phyloP scores from a whole-genome alignment of 805 yeast genomes.

The Pichia pseudocactophila region DNA sequence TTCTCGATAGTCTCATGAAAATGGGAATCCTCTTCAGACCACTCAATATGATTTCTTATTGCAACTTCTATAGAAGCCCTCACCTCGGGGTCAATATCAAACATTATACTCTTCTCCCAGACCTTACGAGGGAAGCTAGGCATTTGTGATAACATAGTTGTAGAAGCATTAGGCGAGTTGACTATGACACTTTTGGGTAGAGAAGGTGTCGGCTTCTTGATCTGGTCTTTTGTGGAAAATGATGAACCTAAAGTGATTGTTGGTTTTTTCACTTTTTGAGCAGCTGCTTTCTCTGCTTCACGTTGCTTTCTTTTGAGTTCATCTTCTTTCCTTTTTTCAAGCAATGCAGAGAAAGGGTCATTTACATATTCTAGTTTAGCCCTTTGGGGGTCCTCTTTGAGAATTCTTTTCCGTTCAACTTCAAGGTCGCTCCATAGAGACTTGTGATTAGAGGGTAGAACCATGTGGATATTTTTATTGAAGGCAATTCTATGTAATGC shows the following conservation, averaged over 20 bases:
- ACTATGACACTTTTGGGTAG: background rate
- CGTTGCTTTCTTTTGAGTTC: constrained; percentile 39
- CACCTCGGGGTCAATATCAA: constrained; percentile 58
- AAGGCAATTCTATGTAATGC: constrained; percentile 73
- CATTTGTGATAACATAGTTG: background rate
- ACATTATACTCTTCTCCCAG: constrained; percentile 63
- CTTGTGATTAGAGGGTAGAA: constrained; percentile 75
- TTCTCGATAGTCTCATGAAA: constrained; percentile 4
- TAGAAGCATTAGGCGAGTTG: background rate
- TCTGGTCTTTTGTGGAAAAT: no score
- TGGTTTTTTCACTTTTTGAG: constrained; percentile 41
- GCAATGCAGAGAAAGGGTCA: constrained; percentile 66
- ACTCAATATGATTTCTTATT: constrained; percentile 46
- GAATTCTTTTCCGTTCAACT: constrained; percentile 41
- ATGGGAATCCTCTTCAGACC: constrained; percentile 31
- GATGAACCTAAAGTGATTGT: constrained; percentile 31
- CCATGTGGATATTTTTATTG: constrained; percentile 77
- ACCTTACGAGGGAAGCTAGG: constrained; percentile 40
- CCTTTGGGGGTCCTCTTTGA: constrained; percentile 35
- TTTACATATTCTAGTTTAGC: constrained; percentile 49
- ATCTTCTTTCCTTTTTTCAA: constrained; percentile 45
- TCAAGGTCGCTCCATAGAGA: constrained; percentile 72
- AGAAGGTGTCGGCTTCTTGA: background rate
- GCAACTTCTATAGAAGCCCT: constrained; percentile 56
- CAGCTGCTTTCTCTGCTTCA: constrained; percentile 37